Base-by-base conservation (phyloP, 805 yeast genomes). In the Hyphopichia homilentoma region DNA sequence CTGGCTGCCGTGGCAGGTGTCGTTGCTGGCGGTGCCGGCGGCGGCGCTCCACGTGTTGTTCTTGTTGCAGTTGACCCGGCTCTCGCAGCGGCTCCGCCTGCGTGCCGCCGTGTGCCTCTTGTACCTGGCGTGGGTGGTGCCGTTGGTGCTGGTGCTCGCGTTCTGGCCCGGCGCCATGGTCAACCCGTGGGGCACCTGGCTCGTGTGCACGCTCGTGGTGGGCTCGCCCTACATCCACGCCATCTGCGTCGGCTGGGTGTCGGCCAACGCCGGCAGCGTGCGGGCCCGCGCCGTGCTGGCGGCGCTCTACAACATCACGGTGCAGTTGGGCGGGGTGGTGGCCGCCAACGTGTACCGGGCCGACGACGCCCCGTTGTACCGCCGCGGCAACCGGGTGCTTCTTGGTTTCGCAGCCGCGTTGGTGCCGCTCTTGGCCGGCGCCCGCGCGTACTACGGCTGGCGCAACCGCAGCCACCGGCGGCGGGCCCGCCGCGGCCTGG, bases 1-100 rank as follows among this genome's bases (percentile, higher is more conserved):
- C 15, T 34, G 37, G 34, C 24, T 57, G 21, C 71, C 79, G 0
- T 68, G 75, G 47, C 54, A 66, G 26, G 68, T 75, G 18, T 76
- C 73, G 40, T 52, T 75, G 25, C 52, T 78, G 26, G 54, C 73
- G 4, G 75, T 78, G 32, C 82, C 83, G 1, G 59, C 63, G 31
- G 58, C 60, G 28, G 48, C 63, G 16, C 42, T 49, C 8, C 36
- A 32, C 12, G 45, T 59, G 9, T 16, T 40, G 14, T 52, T 37
- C 29, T 46, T 51, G 42, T 46, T 39, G 7, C 29, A 30, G 8
- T 28, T 57, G 17, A 32, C 54, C 8, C 34, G 47, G 41, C 25
- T 55, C n/a, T 46, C 61, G 7, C 54, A 46, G 27, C 33, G 35
- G 25, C 19, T 48, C 23, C 45, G 48, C 25, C 48, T 49, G 26